Base-by-base conservation (phyloP, 2,329 filamentous ascomycete genomes). In the Plenodomus biglobosus region DNA sequence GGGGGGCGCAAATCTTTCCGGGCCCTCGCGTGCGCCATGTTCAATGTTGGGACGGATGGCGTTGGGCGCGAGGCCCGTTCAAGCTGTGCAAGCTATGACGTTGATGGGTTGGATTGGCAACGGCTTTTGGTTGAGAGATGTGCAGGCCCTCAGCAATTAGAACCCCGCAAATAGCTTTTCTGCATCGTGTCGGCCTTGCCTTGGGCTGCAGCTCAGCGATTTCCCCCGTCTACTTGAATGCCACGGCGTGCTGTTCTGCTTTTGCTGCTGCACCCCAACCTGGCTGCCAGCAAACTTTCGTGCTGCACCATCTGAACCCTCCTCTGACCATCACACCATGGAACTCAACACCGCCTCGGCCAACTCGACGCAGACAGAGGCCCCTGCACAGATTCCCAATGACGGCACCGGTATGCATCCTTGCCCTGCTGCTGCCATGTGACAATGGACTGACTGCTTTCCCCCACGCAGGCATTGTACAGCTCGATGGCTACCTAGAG, bases 401-500 rank as follows among this genome's bases (percentile, higher is more conserved):
- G 87, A 91, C 66, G 87, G 87, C 71, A 90, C 87, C 51, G 87
- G 87, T 90, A 72, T 57, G 47, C 21, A 50, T 41, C 21, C 11
- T 21, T 8, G 30, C 24, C 17, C 15, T 39, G n/a, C 5, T 39
- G 3, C 13, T 17, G 35, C 32, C 48, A 56, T 50, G 55, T 45
- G 39, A 52, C 57, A 64, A 40, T 24, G 47, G 66, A 24, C 22
- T 24, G 22, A 24, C 22, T 10, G 10, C 22, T 24, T n/a, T n/a
- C 22, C 46, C 32, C n/a, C 36, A 7, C 34, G 4, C 68, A 95
- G 94, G 92, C 61, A 91, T 96, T 43, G 75, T 95, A 57, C 77
- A 88, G 71, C 80, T 97, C 50, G 94, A 99, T 69, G 90, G 92
- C 38, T 97, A 87, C 83, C 84, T 99, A 44, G 82, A 84, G 43